Conservation (phyloP, 768 basidiomycete species). For the Rhizopogon vesiculosus region DNA sequence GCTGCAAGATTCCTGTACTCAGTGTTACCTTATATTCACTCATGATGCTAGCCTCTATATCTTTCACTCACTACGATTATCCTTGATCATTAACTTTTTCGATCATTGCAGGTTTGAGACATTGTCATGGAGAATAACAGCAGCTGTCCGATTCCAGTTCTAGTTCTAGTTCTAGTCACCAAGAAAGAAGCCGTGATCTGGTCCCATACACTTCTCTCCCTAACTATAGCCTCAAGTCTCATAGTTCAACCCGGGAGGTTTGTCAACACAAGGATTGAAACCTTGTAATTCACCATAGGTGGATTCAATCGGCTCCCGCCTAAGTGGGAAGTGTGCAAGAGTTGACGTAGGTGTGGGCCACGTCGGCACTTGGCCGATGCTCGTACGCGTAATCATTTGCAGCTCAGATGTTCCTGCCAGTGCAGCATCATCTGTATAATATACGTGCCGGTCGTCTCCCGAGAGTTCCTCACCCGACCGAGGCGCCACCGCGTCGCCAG, state of each 20-base stretch:
- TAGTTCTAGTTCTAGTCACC: background rate
- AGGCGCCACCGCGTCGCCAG: background rate
- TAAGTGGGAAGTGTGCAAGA: slow-evolving; percentile 12
- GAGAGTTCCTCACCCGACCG: background rate
- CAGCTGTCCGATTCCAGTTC: background rate
- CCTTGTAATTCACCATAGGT: slow-evolving; percentile 22
- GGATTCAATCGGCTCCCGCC: slow-evolving; percentile 23
- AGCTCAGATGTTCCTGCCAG: background rate
- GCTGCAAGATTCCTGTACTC: background rate
- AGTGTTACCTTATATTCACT: background rate
- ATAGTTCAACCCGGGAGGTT: background rate
- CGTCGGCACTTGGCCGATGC: slow-evolving; percentile 34
- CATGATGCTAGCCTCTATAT: background rate
- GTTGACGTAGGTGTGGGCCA: slow-evolving; percentile 30
- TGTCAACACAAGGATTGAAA: background rate
- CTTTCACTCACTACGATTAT: background rate
- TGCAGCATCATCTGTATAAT: slow-evolving; percentile 6
- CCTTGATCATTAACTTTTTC: background rate
- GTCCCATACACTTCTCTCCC: slow-evolving; percentile 4
- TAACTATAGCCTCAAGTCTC: background rate
- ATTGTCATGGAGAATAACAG: background rate
- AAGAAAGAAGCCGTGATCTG: background rate
- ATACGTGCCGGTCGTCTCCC: background rate
- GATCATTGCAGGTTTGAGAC: background rate
- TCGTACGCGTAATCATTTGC: slow-evolving; percentile 7